Percentiles rank a stretch among this genome's conserved stretches.
Conservation (phyloP, 345 rosid genomes). For the Toxicodendron radicans region DNA sequence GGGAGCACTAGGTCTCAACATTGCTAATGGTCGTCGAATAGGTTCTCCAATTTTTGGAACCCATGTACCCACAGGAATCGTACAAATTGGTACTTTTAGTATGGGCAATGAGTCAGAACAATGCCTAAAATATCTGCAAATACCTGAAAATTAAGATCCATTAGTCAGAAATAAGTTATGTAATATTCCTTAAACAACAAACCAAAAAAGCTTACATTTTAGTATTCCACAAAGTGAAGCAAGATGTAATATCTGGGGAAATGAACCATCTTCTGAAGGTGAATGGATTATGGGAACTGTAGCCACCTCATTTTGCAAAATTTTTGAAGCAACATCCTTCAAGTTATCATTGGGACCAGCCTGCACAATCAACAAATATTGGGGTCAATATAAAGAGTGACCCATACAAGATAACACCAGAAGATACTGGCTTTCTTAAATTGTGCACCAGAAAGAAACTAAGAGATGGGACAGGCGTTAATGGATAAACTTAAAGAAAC, state of each 20-base stretch:
- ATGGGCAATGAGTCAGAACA: slow-evolving; percentile 46
- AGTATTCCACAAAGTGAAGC: slow-evolving; percentile 50
- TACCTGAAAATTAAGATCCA: slow-evolving; percentile 38
- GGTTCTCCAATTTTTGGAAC: slow-evolving; percentile 56
- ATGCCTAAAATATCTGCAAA: slow-evolving; percentile 57
- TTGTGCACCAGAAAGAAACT: background rate
- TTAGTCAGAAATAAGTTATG: slow-evolving; percentile 25
- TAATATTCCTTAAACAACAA: slow-evolving; percentile 8
- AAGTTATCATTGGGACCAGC: slow-evolving; percentile 53
- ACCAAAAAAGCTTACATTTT: slow-evolving; percentile 40
- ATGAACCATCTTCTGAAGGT: slow-evolving; percentile 51
- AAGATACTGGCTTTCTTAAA: background rate
- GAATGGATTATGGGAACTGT: slow-evolving; percentile 51
- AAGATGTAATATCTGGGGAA: slow-evolving; percentile 60
- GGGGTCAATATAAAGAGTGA: background rate
- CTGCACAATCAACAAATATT: slow-evolving; percentile 33
- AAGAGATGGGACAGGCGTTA: background rate
- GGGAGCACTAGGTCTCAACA: slow-evolving; percentile 61
- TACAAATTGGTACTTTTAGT: slow-evolving; percentile 47
- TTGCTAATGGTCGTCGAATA: slow-evolving; percentile 47
- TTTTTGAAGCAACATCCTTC: slow-evolving; percentile 49
- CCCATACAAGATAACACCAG: background rate
- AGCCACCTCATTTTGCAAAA: slow-evolving; percentile 51
- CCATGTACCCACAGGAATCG: slow-evolving; percentile 58
- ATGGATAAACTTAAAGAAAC: background rate